phyloP scores from a whole-genome alignment of 2,329 filamentous ascomycete genomes.

The Botrytis sinoallii region DNA sequence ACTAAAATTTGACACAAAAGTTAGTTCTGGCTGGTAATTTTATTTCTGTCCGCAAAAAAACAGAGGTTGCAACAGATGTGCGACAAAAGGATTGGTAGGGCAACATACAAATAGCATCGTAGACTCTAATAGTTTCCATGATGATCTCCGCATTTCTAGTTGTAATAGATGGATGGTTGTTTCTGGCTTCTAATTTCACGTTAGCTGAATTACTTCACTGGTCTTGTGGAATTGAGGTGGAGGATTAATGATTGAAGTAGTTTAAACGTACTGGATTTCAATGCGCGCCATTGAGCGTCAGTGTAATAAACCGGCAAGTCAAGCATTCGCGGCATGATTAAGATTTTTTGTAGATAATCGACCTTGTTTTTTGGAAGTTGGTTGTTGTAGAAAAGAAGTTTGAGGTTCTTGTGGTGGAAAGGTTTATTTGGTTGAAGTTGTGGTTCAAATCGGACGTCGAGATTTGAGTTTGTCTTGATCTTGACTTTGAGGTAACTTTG shows the following conservation, averaged over 20 bases:
- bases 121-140: neutral
- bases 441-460: neutral
- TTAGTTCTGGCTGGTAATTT: neutral
- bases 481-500: neutral
- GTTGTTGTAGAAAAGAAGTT: neutral
- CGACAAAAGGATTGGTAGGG: neutral
- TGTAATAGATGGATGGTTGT: neutral
- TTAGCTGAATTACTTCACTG: neutral
- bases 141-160: neutral
- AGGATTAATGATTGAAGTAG: too few relatives aligned
- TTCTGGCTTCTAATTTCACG: neutral
- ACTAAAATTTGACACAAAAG: neutral
- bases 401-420: neutral
- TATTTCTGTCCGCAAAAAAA: neutral
- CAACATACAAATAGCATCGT: constrained; percentile 7
- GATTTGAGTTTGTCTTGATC: neutral
- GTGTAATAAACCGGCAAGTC: neutral
- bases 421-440: neutral
- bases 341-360: neutral
- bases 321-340: neutral
- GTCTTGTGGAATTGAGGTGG: neutral
- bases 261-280: neutral
- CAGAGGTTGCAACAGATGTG: neutral
- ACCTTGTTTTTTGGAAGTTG: neutral
- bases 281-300: constrained; percentile 6